Evolutionary conservation across 768 basidiomycete species (phyloP), one percentile per base, ranked within the genome.

Genomic region (Tylopilus rubrobrunneus): DNA sequence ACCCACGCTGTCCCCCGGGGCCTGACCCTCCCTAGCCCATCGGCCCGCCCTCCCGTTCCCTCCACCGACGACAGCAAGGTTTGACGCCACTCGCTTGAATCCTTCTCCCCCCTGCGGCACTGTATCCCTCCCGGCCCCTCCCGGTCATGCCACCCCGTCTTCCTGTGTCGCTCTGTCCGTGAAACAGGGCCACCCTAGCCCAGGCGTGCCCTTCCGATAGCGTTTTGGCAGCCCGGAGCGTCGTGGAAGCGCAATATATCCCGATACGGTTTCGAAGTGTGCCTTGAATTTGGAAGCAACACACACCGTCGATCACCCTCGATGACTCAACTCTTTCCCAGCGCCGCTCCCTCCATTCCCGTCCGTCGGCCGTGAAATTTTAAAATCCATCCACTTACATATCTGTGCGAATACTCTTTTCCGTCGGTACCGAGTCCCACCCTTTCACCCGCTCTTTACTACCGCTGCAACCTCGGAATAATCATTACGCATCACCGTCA

Each of bases 251-350:
- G 5, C 56, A 58, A 66, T 63, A 55, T 67, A 55, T 0, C 67
- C 60, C 29, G n/a, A 51, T 66, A 14, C 33, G 56, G 64, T 7
- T 28, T 58, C 65, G 56, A 67, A 55, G 62, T 47, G 65, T 67
- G 56, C 65, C 64, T 68, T 53, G 56, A 29, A 64, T 48, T 62
- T 54, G 61, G 60, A 63, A 62, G 60, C 63, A 48, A 23, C 52
- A 29, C 53, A 36, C 56, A 61, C 62, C 54, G 66, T 66, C 65
- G 67, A 65, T 65, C 64, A 63, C 64, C 63, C 63, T 64, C 63
- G 62, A 63, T 57, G 54, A 54, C 57, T 56, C 52, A 60, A 51
- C 53, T 39, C 23, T 11, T 52, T 49, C 56, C 46, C 48, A 48
- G 9, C 49, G 11, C 55, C 49, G 0, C 39, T 1, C 29, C 25